Base-by-base conservation (phyloP, 345 rosid species). In the Eucalyptus microcorys region DNA sequence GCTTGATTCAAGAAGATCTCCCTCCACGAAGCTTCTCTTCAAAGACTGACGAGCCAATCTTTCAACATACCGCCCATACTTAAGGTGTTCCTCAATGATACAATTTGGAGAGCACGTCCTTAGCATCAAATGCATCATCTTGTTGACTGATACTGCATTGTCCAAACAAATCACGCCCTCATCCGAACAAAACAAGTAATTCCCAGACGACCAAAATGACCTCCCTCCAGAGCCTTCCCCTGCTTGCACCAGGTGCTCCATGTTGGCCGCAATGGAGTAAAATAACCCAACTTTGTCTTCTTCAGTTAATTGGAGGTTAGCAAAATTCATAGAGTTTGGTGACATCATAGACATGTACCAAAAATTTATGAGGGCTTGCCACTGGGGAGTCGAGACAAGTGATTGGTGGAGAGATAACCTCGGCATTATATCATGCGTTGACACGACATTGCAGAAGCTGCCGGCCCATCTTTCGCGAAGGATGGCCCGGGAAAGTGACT, bases 131-230 rank as follows among this genome's bases (percentile, higher is more conserved):
- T 93, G 87, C 97, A 96, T 92, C 95, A 96, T 91, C 90, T 71
- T 89, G 42, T 92, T 86, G 52, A 96, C 91, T 14, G 96, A 93
- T 16, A 83, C 76, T 4, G 94, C 93, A n/a, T 93, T 94, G 32
- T 96, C 96, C 57, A 96, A 49, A 48, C 99, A 97, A 26, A 97
- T 88, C 48, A 94, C 98, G 43, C 99, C 99, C 14, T 91, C 93
- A 57, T 93, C 94, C 14, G 97, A 94, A 80, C 97, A 95, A 89
- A 96, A 95, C 59, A 96, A 84, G 71, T 93, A 95, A 88, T 91
- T 95, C 86, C 99, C 99, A 49, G 94, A 94, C 16, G 99, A 98
- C 93, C 92, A 94, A 49, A 94, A 96, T 16, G 48, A 88, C 34
- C 85, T 87, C 43, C 66, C 90, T 32, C 85, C 30, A 7, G 24